These are phyloP conservation scores for Boehmeria nivea DNA, from an alignment of 306 rosid species.

Conservation along the genomic window DNA sequence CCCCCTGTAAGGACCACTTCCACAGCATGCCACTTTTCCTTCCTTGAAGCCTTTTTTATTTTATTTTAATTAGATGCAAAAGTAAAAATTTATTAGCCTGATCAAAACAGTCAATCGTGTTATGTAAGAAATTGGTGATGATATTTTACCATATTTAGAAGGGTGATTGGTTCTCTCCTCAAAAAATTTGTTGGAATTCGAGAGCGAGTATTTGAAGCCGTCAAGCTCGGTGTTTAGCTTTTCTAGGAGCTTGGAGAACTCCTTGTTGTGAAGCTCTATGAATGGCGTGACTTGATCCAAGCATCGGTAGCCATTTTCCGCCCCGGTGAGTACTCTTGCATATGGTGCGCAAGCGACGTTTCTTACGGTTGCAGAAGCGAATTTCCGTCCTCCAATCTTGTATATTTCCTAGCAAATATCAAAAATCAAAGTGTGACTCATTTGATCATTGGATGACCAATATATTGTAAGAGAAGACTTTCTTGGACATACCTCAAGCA, in stretches of 20 bases:
- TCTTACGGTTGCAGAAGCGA: conserved; percentile 55
- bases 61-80: too few species aligned
- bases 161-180: conserved; percentile 51
- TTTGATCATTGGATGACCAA: too few species aligned
- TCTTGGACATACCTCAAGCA: conserved; percentile 18
- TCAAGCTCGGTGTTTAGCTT: conserved; percentile 35
- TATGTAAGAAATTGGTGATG: too few species aligned
- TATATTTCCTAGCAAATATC: conserved; percentile 69
- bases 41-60: too few species aligned
- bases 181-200: conserved; percentile 35
- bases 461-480: too few species aligned
- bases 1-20: too few species aligned
- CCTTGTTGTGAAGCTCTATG: conserved; percentile 46
- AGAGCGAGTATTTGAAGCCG: conserved; percentile 68
- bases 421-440: too few species aligned
- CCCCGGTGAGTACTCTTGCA: conserved; percentile 45
- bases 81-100: too few species aligned
- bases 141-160: conserved; percentile 54
- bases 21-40: too few species aligned
- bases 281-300: conserved; percentile 42
- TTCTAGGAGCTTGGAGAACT: conserved; percentile 34
- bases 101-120: too few species aligned
- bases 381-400: conserved; percentile 64
- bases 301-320: conserved; percentile 38
- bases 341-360: conserved; percentile 68